A percentile compares a stretch with the other conserved stretches of the same genome.
phyloP scores from a whole-genome alignment of 306 rosid species.

The Fragaria vesca region DNA sequence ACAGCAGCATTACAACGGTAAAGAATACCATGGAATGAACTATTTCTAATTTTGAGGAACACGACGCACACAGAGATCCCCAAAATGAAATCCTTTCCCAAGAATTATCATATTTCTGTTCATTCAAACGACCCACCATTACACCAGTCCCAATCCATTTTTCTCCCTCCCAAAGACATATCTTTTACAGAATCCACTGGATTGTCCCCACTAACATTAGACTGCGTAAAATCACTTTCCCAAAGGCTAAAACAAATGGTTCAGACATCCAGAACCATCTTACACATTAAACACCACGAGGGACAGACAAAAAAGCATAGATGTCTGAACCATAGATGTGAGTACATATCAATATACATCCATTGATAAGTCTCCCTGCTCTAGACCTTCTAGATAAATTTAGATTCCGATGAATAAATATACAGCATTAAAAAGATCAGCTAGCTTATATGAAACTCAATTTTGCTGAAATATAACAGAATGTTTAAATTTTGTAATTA shows the following conservation, averaged over 20 bases:
- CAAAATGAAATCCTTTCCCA: not conserved
- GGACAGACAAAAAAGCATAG: not conserved
- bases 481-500: not conserved
- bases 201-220: not conserved
- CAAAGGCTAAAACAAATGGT: not conserved
- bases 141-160: not conserved
- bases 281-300: not conserved
- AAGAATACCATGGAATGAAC: not conserved
- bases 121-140: not conserved
- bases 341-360: not conserved
- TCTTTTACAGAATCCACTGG: not conserved
- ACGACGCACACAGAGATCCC: not conserved
- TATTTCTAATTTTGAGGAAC: not conserved
- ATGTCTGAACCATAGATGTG: not conserved
- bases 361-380: not conserved
- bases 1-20: not conserved
- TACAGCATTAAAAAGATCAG: conserved; percentile 1
- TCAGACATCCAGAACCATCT: not conserved
- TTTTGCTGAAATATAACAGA: not conserved
- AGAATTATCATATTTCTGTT: not conserved
- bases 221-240: not conserved
- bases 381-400: not conserved
- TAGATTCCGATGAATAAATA: not conserved
- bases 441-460: not conserved
- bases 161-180: not conserved